Base-by-base conservation (phyloP, 352 stramenopile species). In the Globisporangium nunn region DNA sequence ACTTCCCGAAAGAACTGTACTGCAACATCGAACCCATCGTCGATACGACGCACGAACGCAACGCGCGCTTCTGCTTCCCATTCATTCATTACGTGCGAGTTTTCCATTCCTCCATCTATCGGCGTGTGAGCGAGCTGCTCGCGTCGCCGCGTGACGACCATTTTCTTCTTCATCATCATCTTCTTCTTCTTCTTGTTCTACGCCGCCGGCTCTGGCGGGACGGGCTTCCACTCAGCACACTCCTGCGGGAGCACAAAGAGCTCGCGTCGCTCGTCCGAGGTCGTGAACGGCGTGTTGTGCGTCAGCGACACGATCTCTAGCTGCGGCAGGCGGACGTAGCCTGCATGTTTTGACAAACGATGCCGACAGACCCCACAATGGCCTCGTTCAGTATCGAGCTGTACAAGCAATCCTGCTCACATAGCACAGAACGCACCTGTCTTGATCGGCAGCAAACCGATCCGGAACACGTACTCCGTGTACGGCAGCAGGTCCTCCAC, bases 221-320 rank as follows among this genome's bases (percentile, higher is more conserved):
- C 43, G 29, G 31, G 23, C 52, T 75, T 70, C 77, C 75, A 89
- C 28, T 83, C 66, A 15, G 79, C 59, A 37, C 68, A 81, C 40
- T 88, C 72, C 23, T 72, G 67, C 3, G 81, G 81, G 30, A 92
- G 66, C 23, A 92, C 79, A 63, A 90, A 92, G 17, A 92, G 52
- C 59, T 92, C 79, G 29, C 75, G 78, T 17, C 78, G 75, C 58
- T 90, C 81, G 48, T 88, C 80, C 37, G 75, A 72, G 56, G 78
- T 85, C 14, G 70, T 79, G 56, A 87, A 79, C 44, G 81, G 70
- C 47, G 75, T 59, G 61, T 75, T 88, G 68, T 85, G 75, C 47
- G 78, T 89, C 51, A 85, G 61, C 47, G 81, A 90, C 50, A 75
- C 73, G 60, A 93, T 88, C 73, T 93, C 82, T 54, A 93, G 61